Evolutionary conservation across 768 basidiomycete genomes (phyloP).

Genomic region (Podaxis carcinomalis): DNA sequence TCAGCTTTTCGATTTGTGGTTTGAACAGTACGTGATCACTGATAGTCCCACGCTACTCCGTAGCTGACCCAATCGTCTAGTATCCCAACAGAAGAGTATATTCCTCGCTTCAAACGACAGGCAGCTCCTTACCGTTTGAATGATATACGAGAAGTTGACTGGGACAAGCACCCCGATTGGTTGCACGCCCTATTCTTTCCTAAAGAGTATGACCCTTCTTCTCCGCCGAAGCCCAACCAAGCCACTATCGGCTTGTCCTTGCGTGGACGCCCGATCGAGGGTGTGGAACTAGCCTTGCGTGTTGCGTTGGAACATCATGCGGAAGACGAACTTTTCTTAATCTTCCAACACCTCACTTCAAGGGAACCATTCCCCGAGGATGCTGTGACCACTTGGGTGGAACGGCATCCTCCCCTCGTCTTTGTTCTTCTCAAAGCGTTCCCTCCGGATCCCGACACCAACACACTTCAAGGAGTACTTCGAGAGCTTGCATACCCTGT

Average conservation of each 20-base stretch:
- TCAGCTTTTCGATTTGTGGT: slow-evolving; percentile 64
- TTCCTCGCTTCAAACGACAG: slow-evolving; percentile 44
- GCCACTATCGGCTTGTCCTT: slow-evolving; percentile 24
- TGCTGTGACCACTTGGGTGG: slow-evolving; percentile 38
- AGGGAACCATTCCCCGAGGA: slow-evolving; percentile 24
- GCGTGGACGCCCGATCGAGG: slow-evolving; percentile 17
- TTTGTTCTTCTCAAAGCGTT: slow-evolving; percentile 47
- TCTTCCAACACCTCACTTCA: slow-evolving; percentile 38
- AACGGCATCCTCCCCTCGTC: slow-evolving; percentile 46
- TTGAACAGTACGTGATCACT: slow-evolving; percentile 50
- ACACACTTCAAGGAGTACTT: slow-evolving; percentile 25
- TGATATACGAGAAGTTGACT: slow-evolving; percentile 35
- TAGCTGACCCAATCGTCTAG: slow-evolving; percentile 21
- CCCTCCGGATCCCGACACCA: slow-evolving; percentile 34
- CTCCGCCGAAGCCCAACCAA: slow-evolving; percentile 18
- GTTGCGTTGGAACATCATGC: slow-evolving; percentile 47
- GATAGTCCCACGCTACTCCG: not conserved
- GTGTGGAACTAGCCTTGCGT: slow-evolving; percentile 32
- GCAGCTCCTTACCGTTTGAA: slow-evolving; percentile 37
- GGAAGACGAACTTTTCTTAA: slow-evolving; percentile 49
- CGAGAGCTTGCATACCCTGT: slow-evolving; percentile 28
- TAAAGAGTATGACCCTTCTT: slow-evolving; percentile 1
- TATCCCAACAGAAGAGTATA: slow-evolving; percentile 41
- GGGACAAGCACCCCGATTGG: slow-evolving; percentile 23
- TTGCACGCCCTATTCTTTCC: slow-evolving; percentile 17